phyloP scores from a whole-genome alignment of 768 basidiomycete species.

The Hericium rajendrae region DNA sequence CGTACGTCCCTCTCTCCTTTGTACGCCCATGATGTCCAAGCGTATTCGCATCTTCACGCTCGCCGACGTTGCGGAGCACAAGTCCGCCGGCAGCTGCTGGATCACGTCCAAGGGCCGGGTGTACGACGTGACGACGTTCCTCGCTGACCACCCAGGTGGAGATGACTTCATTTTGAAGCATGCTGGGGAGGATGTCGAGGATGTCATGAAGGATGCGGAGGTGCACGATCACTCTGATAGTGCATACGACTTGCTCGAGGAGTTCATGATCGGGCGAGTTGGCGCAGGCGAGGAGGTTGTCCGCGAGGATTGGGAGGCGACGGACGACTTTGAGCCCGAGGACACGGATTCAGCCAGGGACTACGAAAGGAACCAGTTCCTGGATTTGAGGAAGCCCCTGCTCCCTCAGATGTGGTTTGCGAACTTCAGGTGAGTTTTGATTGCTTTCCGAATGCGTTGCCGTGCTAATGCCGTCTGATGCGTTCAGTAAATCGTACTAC shows the following conservation, averaged over 20 bases:
- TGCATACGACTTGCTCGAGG: slow-evolving; percentile 87
- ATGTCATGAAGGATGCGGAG: slow-evolving; percentile 66
- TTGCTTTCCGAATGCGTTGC: too few species aligned
- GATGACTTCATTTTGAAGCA: slow-evolving; percentile 81
- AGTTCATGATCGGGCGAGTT: slow-evolving; percentile 77
- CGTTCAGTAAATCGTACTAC: slow-evolving; percentile 81
- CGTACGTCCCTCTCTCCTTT: too few species aligned
- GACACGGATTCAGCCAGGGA: slow-evolving; percentile 76
- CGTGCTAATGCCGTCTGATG: not conserved
- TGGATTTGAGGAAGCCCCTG: slow-evolving; percentile 82
- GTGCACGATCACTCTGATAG: slow-evolving; percentile 87
- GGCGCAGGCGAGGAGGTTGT: slow-evolving; percentile 69
- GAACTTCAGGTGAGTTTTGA: slow-evolving; percentile 61
- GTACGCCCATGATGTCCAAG: slow-evolving; percentile 7
- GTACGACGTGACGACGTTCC: slow-evolving; percentile 81
- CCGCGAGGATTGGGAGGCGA: slow-evolving; percentile 82
- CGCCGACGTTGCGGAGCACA: slow-evolving; percentile 67
- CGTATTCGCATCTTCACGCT: slow-evolving; percentile 64
- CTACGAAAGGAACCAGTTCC: slow-evolving; percentile 82
- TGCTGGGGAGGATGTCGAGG: slow-evolving; percentile 78
- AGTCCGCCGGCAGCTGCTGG: slow-evolving; percentile 62
- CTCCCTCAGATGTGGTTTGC: slow-evolving; percentile 80
- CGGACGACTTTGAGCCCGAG: slow-evolving; percentile 87
- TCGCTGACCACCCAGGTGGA: slow-evolving; percentile 88
- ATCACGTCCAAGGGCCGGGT: slow-evolving; percentile 73